A percentile compares a stretch with the other conserved stretches of the same genome.
Conservation (phyloP, 2,329 filamentous ascomycete species). For the Paramyrothecium sp. region DNA sequence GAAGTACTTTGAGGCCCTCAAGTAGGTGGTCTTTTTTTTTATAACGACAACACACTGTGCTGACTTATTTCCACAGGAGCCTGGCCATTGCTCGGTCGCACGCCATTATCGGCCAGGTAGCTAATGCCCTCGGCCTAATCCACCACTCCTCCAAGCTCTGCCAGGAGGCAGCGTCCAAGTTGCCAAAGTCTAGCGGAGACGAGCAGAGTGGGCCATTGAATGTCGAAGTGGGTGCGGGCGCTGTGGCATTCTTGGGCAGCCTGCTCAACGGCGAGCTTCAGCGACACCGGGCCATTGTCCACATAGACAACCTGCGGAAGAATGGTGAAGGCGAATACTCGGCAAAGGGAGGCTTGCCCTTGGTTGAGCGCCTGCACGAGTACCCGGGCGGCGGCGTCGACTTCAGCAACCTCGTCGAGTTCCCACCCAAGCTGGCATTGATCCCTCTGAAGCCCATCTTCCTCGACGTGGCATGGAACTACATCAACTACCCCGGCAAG, state of each 20-base stretch:
- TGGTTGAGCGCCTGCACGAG: constrained; percentile 73
- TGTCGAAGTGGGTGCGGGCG: constrained; percentile 62
- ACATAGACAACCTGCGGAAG: constrained; percentile 67
- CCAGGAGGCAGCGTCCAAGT: constrained; percentile 48
- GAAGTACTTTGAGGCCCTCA: constrained; percentile 84
- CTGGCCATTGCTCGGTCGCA: constrained; percentile 86
- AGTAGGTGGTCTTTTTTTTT: constrained; percentile 49
- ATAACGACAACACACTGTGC: not conserved
- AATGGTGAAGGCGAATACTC: constrained; percentile 40
- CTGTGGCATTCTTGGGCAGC: constrained; percentile 56
- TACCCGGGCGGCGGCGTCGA: constrained; percentile 73
- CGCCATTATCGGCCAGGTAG: constrained; percentile 66
- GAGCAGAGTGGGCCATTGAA: constrained; percentile 48
- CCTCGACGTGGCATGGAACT: constrained; percentile 96
- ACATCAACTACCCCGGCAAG: constrained; percentile 84
- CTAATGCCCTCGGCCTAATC: constrained; percentile 83
- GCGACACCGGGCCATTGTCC: constrained; percentile 81
- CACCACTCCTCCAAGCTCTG: constrained; percentile 67
- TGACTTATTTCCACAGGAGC: constrained; percentile 49
- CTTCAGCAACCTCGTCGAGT: constrained; percentile 78
- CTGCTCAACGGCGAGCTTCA: constrained; percentile 71
- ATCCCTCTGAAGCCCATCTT: constrained; percentile 94
- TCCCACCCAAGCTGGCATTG: constrained; percentile 78
- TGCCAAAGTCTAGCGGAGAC: constrained; percentile 35
- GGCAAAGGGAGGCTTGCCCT: constrained; percentile 39